Base-by-base conservation (phyloP, 345 rosid species). In the Boechera divaricarpa region DNA sequence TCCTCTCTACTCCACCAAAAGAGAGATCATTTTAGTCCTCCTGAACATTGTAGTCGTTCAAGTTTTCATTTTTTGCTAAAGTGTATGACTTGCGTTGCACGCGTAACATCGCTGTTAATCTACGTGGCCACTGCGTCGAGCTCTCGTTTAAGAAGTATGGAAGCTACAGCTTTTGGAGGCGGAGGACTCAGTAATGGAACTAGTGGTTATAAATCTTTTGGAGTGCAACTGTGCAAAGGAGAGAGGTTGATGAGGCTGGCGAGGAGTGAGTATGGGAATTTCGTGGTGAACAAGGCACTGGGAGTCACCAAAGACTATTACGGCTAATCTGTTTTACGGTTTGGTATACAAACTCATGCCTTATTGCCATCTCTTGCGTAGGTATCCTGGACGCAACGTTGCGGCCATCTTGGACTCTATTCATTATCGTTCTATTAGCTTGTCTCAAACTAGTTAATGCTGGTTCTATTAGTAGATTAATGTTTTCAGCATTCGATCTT, bases 281-380 rank as follows among this genome's bases (percentile, higher is more conserved):
- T 53, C 35, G 80, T 77, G 59, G 71, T 70, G 59, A 5, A 1
- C 2, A 77, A 35, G 13, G 71, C 71, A 63, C 24, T 77, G n/a
- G 9, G 0, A 42, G 0, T 69, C 15, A 42, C 63, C 24, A 21
- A 21, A 21, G 24, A 21, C 24, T 21, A 21, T 21, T 21, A 21
- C 24, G 24, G 24, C 24, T 21, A 21, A 21, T 21, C 24, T 21
- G 24, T 21, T 21, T 18, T 21, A 21, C 39, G 2, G 39, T 36
- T 42, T 42, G n/a, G n/a, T 42, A 12, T 0, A 35, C 13, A 74
- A 66, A 24, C 72, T 74, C 51, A 47, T 1, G 57, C 66, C 67
- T 10, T 66, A 7, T 11, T 24, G 8, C 7, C 2, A 45, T 44
- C 36, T 21, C 64, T 53, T 74, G 29, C 56, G 26, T 18, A 24